Percentiles rank a stretch among this genome's conserved stretches.
phyloP scores from a whole-genome alignment of 148 eudicot genomes.

The Drosera capensis region DNA sequence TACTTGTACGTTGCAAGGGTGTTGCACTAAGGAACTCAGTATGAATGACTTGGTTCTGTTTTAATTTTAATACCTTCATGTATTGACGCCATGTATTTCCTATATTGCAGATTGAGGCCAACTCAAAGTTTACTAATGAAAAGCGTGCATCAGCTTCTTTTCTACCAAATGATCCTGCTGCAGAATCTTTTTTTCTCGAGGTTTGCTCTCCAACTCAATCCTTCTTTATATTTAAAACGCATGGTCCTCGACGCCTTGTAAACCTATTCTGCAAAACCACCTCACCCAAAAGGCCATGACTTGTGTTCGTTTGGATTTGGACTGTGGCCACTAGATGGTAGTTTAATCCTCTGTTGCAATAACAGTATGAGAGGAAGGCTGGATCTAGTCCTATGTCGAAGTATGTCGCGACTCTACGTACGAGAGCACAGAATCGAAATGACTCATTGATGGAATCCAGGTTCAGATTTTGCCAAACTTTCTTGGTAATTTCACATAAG shows the following conservation, averaged over 20 bases:
- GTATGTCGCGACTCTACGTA: conserved; percentile 41
- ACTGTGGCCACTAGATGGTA: too few species aligned
- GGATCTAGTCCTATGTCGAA: conserved; percentile 61
- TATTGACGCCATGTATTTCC: not conserved
- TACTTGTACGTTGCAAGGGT: not conserved
- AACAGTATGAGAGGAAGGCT: conserved; percentile 61
- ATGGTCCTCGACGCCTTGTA: too few species aligned
- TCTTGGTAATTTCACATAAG: not conserved
- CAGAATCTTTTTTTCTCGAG: conserved; percentile 60
- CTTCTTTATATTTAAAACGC: too few species aligned
- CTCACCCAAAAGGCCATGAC: too few species aligned
- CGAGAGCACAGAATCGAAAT: conserved; percentile 61
- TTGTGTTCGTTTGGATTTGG: too few species aligned
- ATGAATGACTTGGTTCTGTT: not conserved
- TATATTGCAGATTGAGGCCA: conserved; percentile 60
- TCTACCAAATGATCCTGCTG: conserved; percentile 82
- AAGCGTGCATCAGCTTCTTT: conserved; percentile 46
- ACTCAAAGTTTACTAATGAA: conserved; percentile 53
- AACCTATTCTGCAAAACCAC: too few species aligned
- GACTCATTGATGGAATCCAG: conserved; percentile 56
- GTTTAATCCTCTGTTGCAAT: not conserved
- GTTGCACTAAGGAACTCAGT: not conserved
- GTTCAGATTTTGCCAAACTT: conserved; percentile 19
- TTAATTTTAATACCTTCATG: too few species aligned
- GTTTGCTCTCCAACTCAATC: conserved; percentile 15